phyloP scores from a whole-genome alignment of 2,329 filamentous ascomycete genomes.

The Drechmeria coniospora region DNA sequence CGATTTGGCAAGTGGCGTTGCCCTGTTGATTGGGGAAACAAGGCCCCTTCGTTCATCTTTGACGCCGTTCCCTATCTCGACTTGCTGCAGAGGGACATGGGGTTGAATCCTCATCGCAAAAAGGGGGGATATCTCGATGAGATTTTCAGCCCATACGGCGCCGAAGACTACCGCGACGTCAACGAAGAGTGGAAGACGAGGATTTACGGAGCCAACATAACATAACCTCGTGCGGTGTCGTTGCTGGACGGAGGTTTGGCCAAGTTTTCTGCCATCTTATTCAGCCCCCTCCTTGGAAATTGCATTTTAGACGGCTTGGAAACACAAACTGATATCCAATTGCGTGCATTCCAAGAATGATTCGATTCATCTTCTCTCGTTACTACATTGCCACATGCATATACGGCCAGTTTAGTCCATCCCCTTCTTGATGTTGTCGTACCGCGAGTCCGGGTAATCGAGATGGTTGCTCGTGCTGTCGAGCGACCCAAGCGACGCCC shows the following conservation, averaged over 20 bases:
- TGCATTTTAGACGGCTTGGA: no score
- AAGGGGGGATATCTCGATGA: conserved; percentile 39
- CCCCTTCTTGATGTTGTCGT: conserved; percentile 30
- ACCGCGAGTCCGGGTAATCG: conserved; percentile 34
- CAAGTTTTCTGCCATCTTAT: no score
- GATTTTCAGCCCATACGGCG: conserved; percentile 39
- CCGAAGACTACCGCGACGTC: conserved; percentile 39
- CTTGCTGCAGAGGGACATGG: conserved; percentile 49
- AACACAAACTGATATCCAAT: no score
- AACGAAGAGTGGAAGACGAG: conserved; percentile 33
- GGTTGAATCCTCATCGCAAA: conserved; percentile 36
- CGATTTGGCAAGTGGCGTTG: conserved; percentile 59
- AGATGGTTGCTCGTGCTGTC: conserved; percentile 32
- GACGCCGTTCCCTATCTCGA: conserved; percentile 63
- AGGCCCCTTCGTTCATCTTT: conserved; percentile 57
- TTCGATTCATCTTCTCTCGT: no score
- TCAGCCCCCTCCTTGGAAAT: no score
- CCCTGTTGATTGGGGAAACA: conserved; percentile 46
- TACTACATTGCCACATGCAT: no score
- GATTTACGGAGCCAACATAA: no score
- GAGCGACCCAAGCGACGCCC: conserved; percentile 23
- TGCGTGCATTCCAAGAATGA: no score
- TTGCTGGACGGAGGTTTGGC: no score
- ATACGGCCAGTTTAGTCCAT: no score
- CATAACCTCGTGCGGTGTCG: no score